These are phyloP conservation scores for Mrakia gelida DNA, from an alignment of 768 basidiomycete species.

Conservation along the genomic window DNA sequence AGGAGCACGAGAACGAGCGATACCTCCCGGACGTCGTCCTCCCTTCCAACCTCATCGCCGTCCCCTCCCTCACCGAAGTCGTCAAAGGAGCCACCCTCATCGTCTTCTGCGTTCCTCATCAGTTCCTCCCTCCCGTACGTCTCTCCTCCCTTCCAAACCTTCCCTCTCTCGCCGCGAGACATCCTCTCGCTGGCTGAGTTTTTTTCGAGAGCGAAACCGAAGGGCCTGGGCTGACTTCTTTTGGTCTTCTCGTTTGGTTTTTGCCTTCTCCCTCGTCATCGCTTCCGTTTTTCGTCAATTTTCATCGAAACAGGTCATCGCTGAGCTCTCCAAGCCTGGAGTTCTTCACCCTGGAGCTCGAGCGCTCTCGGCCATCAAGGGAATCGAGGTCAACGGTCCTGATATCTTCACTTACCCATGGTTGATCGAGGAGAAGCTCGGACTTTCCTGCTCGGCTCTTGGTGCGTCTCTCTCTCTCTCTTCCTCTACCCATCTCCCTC, in stretches of 20 bases:
- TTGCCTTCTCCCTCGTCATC: neutral
- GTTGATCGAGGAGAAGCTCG: conserved; percentile 46
- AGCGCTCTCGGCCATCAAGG: conserved; percentile 51
- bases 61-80: conserved; percentile 47
- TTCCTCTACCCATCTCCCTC: neutral
- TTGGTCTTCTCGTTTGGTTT: neutral
- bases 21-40: conserved; percentile 44
- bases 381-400: conserved; percentile 48
- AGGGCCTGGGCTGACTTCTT: neutral
- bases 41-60: conserved; percentile 48
- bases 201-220: too few species aligned
- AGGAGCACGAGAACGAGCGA: conserved; percentile 31
- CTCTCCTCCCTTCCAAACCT: neutral
- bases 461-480: conserved; percentile 31
- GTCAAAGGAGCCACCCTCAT: conserved; percentile 49
- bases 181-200: neutral
- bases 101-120: conserved; percentile 51
- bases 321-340: conserved; percentile 32
- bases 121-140: conserved; percentile 35
- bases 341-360: conserved; percentile 43
- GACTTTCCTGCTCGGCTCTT: conserved; percentile 47
- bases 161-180: too few species aligned
- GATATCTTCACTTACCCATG: conserved; percentile 50
- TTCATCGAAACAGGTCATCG: conserved; percentile 16
- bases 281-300: neutral